Evolutionary conservation across 345 rosid species (phyloP).

Genomic region (Conringia planisiliqua): DNA sequence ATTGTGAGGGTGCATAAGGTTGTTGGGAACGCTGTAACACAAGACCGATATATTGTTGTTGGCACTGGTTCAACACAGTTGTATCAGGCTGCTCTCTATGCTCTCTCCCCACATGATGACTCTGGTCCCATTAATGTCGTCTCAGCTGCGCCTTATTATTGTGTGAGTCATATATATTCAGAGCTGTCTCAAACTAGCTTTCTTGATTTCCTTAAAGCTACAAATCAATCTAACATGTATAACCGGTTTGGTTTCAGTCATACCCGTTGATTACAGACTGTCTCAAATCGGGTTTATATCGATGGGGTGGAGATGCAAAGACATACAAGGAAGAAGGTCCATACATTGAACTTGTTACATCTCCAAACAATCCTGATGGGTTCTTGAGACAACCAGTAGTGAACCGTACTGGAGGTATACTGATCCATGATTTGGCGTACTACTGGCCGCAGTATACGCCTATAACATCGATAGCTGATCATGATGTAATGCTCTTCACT

Average conservation of each 20-base stretch:
- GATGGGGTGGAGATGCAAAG: constrained; percentile 91
- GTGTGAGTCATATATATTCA: constrained; percentile 48
- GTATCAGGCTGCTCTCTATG: constrained; percentile 78
- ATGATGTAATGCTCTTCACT: constrained; percentile 80
- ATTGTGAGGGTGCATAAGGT: constrained; percentile 58
- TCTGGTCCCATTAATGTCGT: constrained; percentile 67
- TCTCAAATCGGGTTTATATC: constrained; percentile 65
- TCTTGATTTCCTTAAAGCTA: background rate
- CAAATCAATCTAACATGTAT: constrained; percentile 6
- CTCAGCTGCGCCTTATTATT: constrained; percentile 77
- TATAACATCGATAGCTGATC: constrained; percentile 59
- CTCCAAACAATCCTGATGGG: constrained; percentile 96
- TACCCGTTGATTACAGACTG: constrained; percentile 76
- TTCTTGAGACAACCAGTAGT: constrained; percentile 59
- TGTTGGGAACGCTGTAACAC: constrained; percentile 77
- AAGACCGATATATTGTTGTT: constrained; percentile 61
- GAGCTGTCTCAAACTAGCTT: background rate
- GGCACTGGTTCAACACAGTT: constrained; percentile 95
- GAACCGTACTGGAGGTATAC: constrained; percentile 56
- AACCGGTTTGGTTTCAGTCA: constrained; percentile 49
- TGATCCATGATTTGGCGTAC: constrained; percentile 91
- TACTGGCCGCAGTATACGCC: constrained; percentile 97
- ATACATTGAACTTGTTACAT: constrained; percentile 87
- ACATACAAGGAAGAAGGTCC: constrained; percentile 50
- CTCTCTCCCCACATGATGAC: constrained; percentile 56